phyloP scores from a whole-genome alignment of 23 red algal genomes.

The Agarophyton chilense region DNA sequence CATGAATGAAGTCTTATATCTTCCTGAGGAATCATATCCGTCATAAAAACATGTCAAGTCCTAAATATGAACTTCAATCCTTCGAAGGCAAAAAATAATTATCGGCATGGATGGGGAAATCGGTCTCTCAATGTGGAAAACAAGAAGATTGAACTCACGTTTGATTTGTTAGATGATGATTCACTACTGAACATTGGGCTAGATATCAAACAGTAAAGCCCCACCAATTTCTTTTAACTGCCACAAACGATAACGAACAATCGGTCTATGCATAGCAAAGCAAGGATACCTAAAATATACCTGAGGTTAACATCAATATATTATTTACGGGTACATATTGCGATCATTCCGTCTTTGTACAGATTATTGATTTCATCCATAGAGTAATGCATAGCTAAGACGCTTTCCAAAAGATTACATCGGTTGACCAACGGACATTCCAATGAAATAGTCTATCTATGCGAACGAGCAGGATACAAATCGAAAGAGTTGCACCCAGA shows the following conservation, averaged over 20 bases:
- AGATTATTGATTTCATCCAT: neutral
- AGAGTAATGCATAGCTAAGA: neutral
- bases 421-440: no score
- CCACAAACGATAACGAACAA: neutral
- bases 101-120: no score
- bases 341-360: neutral
- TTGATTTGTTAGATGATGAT: constrained; percentile 22
- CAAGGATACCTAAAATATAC: neutral
- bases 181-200: constrained; percentile 19
- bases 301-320: neutral
- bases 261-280: neutral
- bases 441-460: neutral
- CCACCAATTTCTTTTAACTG: neutral
- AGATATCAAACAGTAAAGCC: constrained; percentile 10
- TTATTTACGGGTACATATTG: neutral
- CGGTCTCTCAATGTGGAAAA: no score
- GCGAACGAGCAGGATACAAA: neutral
- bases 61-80: no score
- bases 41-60: no score
- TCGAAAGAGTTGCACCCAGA: neutral
- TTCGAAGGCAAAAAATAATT: no score
- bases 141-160: no score
- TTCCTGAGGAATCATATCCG: no score
- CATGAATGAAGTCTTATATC: no score
- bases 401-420: constrained; percentile 13